phyloP scores from a whole-genome alignment of 148 eudicot genomes.

The Drosera capensis region DNA sequence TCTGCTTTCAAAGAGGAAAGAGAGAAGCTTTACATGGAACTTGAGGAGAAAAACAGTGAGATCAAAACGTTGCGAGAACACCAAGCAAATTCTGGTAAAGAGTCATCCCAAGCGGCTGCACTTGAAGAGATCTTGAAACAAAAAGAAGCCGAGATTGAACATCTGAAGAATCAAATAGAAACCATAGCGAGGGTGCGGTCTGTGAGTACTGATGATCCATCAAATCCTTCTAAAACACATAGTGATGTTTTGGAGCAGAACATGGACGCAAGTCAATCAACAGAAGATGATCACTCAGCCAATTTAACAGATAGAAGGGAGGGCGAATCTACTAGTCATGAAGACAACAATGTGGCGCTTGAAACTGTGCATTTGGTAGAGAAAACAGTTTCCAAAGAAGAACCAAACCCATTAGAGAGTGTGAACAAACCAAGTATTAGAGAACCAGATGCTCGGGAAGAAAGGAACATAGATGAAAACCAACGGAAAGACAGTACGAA shows the following conservation, averaged over 20 bases:
- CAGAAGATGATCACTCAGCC: neutral
- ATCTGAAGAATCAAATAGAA: conserved; percentile 16
- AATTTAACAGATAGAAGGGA: conserved; percentile 4
- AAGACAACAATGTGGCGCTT: neutral
- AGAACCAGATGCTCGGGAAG: neutral
- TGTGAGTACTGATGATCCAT: conserved; percentile 17
- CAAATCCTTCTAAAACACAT: conserved; percentile 10
- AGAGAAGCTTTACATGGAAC: conserved; percentile 31
- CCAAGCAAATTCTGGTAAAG: conserved; percentile 7
- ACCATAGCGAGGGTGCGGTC: conserved; percentile 15
- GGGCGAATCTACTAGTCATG: neutral
- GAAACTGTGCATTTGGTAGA: neutral
- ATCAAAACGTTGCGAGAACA: conserved; percentile 22
- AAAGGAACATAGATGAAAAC: conserved; percentile 1
- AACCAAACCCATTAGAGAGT: neutral
- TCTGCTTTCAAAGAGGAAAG: conserved; percentile 60
- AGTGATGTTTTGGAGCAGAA: neutral
- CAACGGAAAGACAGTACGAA: neutral
- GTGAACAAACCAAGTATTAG: neutral
- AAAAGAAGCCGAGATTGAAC: conserved; percentile 37
- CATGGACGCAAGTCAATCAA: neutral
- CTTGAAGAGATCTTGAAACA: conserved; percentile 20
- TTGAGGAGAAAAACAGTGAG: conserved; percentile 59
- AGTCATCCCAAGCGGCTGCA: conserved; percentile 8
- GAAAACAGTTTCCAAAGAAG: neutral